Percentiles rank a stretch among this genome's conserved stretches.
These are phyloP conservation scores for Scedosporium dehoogii DNA, from an alignment of 2,329 filamentous ascomycete species.

Conservation along the genomic window DNA sequence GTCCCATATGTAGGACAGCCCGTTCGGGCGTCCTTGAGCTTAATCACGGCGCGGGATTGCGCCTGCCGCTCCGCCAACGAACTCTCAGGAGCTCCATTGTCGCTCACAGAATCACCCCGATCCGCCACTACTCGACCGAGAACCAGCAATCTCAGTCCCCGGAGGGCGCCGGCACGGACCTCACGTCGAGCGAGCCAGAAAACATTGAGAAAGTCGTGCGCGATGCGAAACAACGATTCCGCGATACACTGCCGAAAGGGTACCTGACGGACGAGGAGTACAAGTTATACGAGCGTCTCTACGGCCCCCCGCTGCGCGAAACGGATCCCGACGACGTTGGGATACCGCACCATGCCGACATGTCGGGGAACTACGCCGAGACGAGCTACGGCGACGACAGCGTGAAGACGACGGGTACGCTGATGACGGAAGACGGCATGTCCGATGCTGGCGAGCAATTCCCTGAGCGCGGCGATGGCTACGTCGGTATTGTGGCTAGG, in stretches of 20 bases:
- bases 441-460: conserved; percentile 28
- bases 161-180: not conserved
- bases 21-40: conserved; percentile 11
- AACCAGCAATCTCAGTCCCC: conserved; percentile 5
- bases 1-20: conserved; percentile 16
- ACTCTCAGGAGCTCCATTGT: not conserved
- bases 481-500: conserved; percentile 38
- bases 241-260: conserved; percentile 63
- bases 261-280: conserved; percentile 64
- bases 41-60: not conserved
- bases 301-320: conserved; percentile 62
- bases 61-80: not conserved
- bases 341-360: conserved; percentile 24
- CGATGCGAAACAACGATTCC: conserved; percentile 63
- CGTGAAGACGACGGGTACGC: conserved; percentile 1
- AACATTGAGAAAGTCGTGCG: conserved; percentile 57
- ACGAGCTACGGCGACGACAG: not conserved
- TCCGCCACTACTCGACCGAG: conserved; percentile 6
- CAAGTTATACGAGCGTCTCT: conserved; percentile 67
- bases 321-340: conserved; percentile 51
- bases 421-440: conserved; percentile 19
- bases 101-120: not conserved
- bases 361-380: conserved; percentile 4
- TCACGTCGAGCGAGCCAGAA: conserved; percentile 7
- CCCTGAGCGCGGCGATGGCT: conserved; percentile 29